Base-by-base conservation (phyloP, 306 rosid genomes). In the Ormosia emarginata region DNA sequence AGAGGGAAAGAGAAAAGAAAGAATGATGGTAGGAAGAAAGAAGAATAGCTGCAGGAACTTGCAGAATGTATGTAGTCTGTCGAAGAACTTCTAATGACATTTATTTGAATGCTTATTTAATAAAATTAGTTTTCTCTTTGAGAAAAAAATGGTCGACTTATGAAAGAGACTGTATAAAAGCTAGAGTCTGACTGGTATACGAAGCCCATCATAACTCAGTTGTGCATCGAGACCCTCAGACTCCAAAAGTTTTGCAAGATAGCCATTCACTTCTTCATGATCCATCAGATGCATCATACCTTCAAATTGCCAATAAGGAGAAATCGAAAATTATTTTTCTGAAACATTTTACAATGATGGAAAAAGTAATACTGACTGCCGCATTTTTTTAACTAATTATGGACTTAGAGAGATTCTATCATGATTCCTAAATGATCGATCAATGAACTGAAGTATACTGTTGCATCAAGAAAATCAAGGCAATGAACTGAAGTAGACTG, bases 211-310 rank as follows among this genome's bases (percentile, higher is more conserved):
- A 80, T 90, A 92, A 83, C 97, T 95, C 82, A 93, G 88, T 74
- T 95, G 96, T 43, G 83, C 93, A 81, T 93, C 96, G 79, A 95
- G 90, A 67, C 92, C 97, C 77, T 95, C 99, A 50, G 89, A 89
- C 81, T 89, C 92, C 91, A 37, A 74, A 83, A 92, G 37, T 69
- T 86, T 87, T 80, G 30, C 3, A 62, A 93, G 99, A 83, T 90
- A 88, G 66, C 40, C 75, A 66, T 86, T 95, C 85, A 92, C 96
- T 81, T 86, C 89, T 64, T 95, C 99, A 64, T 95, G 99, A 85
- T 93, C 98, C 99, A 93, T 93, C 82, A 90, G 77, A 87, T 95
- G 99, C 98, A 95, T 95, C 99, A 92, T 95, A 39, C 99, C 99
- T 95, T 84, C 77, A 86, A 66, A 86, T 82, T 43, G 32, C 73